Percentiles rank a stretch among this genome's conserved stretches.
These are phyloP conservation scores for Dryadomyces quercus-mongolicae DNA, from an alignment of 2,329 filamentous ascomycete genomes.

Conservation along the genomic window DNA sequence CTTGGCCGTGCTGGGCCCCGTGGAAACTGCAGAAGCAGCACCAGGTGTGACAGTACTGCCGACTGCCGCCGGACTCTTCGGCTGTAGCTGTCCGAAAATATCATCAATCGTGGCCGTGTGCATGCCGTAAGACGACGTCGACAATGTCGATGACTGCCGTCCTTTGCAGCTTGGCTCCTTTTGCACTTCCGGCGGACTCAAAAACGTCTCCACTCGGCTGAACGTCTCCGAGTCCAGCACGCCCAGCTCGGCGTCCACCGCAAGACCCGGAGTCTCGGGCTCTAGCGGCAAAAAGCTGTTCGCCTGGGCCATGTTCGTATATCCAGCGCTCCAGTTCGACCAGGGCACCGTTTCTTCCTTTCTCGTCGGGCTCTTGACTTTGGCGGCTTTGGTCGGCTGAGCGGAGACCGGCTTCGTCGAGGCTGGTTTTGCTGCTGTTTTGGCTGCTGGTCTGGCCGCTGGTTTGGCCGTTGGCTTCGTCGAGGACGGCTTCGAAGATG, in stretches of 20 bases:
- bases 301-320: neutral
- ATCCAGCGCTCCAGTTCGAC: neutral
- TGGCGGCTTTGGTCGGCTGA: neutral
- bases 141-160: conserved; percentile 10
- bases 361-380: neutral
- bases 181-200: conserved; percentile 29
- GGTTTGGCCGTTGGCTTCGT: too few relatives aligned
- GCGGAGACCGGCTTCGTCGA: too few relatives aligned
- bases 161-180: neutral
- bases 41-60: conserved; percentile 16
- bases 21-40: neutral
- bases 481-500: too few relatives aligned
- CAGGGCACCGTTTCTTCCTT: neutral
- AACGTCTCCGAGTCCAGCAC: conserved; percentile 28
- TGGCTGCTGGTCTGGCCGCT: too few relatives aligned
- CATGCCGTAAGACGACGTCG: conserved; percentile 39
- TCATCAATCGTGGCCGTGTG: conserved; percentile 38
- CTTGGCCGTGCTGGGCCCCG: conserved; percentile 12
- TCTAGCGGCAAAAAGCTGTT: neutral
- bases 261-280: neutral
- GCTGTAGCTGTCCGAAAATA: conserved; percentile 30
- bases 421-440: too few relatives aligned
- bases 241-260: conserved; percentile 8
- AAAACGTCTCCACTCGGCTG: conserved; percentile 35
- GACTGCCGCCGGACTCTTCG: conserved; percentile 21